A percentile compares a stretch with the other conserved stretches of the same genome.
Conservation (phyloP, 169 alveolate genomes). For the Cryptosporidium parvum region DNA sequence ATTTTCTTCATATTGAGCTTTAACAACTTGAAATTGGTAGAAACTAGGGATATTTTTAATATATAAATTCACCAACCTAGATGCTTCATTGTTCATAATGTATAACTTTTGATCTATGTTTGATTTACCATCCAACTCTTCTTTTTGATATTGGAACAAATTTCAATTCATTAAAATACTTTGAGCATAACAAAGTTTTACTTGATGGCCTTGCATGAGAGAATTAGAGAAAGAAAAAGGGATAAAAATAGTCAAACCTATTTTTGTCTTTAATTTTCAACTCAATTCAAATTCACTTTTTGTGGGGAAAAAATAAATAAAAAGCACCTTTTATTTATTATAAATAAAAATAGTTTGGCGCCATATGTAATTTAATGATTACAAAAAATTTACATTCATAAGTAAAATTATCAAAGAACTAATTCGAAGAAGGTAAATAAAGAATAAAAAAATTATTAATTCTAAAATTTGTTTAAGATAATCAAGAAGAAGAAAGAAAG, state of each 20-base stretch:
- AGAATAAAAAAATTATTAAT: too few species aligned
- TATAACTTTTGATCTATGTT: neutral
- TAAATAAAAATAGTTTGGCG: neutral
- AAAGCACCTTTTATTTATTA: neutral
- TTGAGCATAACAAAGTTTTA: too few species aligned
- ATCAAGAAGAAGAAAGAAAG: too few species aligned
- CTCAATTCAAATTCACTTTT: neutral
- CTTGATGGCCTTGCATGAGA: neutral
- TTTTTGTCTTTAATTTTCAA: too few species aligned
- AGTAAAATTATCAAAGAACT: too few species aligned
- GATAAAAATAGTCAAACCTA: too few species aligned
- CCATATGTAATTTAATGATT: neutral
- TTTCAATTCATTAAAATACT: neutral
- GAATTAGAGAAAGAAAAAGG: too few species aligned
- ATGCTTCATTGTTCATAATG: neutral
- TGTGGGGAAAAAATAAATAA: neutral
- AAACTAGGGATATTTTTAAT: neutral
- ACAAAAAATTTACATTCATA: too few species aligned
- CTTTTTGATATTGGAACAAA: neutral
- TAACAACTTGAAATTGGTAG: slow-evolving; percentile 13
- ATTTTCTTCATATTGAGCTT: neutral
- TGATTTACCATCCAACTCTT: neutral
- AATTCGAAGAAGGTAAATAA: neutral
- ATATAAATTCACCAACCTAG: neutral
- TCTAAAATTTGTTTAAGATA: too few species aligned